Conservation (phyloP, 164 flowering plant genomes). For the Sextonia rubra region DNA sequence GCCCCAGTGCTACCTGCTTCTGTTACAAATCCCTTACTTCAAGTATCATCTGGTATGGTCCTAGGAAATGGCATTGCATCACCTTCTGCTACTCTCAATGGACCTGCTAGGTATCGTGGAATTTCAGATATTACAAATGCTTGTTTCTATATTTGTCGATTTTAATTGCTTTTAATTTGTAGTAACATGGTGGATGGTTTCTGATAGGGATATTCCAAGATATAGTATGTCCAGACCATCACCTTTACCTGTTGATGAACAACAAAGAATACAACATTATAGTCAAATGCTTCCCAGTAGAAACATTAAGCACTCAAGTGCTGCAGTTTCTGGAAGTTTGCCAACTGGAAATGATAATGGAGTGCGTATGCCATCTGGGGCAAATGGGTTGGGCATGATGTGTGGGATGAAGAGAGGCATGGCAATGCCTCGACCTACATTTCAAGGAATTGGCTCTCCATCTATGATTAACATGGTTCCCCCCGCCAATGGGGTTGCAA, state of each 20-base stretch:
- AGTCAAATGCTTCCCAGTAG: slow-evolving; percentile 60
- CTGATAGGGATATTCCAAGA: slow-evolving; percentile 56
- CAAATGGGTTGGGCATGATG: slow-evolving; percentile 60
- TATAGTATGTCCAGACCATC: slow-evolving; percentile 46
- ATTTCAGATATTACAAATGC: background rate
- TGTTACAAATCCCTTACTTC: slow-evolving; percentile 48
- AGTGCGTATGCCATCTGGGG: slow-evolving; percentile 61
- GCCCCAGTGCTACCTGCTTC: slow-evolving; percentile 48
- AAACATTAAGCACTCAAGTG: slow-evolving; percentile 51
- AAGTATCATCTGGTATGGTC: slow-evolving; percentile 53
- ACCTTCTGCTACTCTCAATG: slow-evolving; percentile 42
- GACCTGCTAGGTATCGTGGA: slow-evolving; percentile 49
- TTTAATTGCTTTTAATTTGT: slow-evolving; percentile 1
- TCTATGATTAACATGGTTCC: slow-evolving; percentile 42
- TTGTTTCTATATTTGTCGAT: background rate
- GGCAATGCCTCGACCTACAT: slow-evolving; percentile 72
- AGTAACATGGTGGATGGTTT: slow-evolving; percentile 5
- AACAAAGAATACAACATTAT: slow-evolving; percentile 69
- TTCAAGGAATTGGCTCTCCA: slow-evolving; percentile 66
- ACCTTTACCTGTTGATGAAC: slow-evolving; percentile 68
- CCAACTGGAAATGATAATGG: slow-evolving; percentile 51
- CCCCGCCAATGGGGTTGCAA: slow-evolving; percentile 42
- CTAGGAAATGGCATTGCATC: slow-evolving; percentile 56
- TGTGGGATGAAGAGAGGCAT: slow-evolving; percentile 60
- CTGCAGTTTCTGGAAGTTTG: slow-evolving; percentile 49